Evolutionary conservation across 2,329 filamentous ascomycete genomes (phyloP).

Genomic region (Penicillium sp.): DNA sequence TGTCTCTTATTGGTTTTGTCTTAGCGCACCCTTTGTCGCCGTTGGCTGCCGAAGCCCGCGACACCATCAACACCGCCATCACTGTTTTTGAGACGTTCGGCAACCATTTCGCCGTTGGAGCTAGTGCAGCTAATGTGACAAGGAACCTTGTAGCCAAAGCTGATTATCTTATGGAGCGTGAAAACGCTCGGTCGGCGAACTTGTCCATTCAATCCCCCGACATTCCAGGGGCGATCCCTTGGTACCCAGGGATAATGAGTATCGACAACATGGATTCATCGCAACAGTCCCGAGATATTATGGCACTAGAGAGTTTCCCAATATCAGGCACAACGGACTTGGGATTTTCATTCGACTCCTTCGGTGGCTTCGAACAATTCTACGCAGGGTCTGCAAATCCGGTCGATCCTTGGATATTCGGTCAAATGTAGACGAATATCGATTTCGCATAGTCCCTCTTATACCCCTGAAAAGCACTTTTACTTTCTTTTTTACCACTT

Average conservation of each 20-base stretch:
- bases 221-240: not conserved
- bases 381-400: conserved; percentile 1
- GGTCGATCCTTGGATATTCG: conserved; percentile 6
- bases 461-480: not conserved
- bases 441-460: not conserved
- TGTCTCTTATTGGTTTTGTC: conserved; percentile 41
- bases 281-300: not conserved
- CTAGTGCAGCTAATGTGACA: conserved; percentile 30
- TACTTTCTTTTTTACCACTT: not conserved
- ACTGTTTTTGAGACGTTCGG: conserved; percentile 36
- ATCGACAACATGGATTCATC: conserved; percentile 1
- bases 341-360: conserved; percentile 8
- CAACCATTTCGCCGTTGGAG: conserved; percentile 30
- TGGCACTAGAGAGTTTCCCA: conserved; percentile 1
- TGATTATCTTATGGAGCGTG: conserved; percentile 21
- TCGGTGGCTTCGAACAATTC: conserved; percentile 10
- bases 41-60: conserved; percentile 26
- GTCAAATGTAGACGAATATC: conserved; percentile 3
- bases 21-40: conserved; percentile 34
- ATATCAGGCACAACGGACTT: conserved; percentile 11
- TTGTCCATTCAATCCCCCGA: not conserved
- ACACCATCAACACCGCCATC: conserved; percentile 32
- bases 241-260: not conserved
- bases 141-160: conserved; percentile 28
- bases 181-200: conserved; percentile 3